A percentile compares a stretch with the other conserved stretches of the same genome.
phyloP scores from a whole-genome alignment of 2,329 filamentous ascomycete genomes.

The Mycogone perniciosa region DNA sequence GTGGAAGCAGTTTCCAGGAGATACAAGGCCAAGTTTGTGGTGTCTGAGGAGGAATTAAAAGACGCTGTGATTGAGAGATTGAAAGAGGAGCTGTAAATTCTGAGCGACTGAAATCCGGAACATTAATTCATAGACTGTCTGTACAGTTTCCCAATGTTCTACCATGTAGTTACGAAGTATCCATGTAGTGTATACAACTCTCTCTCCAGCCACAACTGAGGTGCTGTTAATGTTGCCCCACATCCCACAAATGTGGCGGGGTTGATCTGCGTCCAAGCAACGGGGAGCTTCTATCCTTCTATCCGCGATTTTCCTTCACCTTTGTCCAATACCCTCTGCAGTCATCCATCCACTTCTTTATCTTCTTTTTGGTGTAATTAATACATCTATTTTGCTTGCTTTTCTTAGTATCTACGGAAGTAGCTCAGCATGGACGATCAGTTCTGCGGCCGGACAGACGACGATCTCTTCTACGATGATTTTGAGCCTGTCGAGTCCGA shows the following conservation, averaged over 20 bases:
- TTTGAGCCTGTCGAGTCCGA: slow-evolving; percentile 48
- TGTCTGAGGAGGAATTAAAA: slow-evolving; percentile 35
- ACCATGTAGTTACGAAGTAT: too few species aligned
- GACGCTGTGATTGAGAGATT: slow-evolving; percentile 26
- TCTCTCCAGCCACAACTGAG: neutral
- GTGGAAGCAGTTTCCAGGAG: slow-evolving; percentile 50
- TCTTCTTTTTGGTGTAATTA: neutral
- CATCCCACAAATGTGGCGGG: slow-evolving; percentile 12
- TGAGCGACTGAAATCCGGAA: neutral
- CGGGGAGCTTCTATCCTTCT: neutral
- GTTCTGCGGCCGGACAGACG: slow-evolving; percentile 54
- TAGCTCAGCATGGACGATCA: slow-evolving; percentile 49
- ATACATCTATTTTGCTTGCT: neutral
- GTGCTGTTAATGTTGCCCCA: slow-evolving; percentile 6
- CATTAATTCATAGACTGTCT: neutral
- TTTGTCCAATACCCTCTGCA: neutral
- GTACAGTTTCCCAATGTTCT: too few species aligned
- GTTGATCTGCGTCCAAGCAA: neutral
- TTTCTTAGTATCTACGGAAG: neutral
- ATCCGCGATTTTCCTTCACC: neutral
- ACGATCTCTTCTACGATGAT: slow-evolving; percentile 57
- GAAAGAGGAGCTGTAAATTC: neutral
- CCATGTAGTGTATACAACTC: neutral
- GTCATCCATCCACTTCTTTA: neutral
- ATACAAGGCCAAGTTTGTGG: slow-evolving; percentile 39